Evolutionary conservation across 2,329 filamentous ascomycete genomes (phyloP), one percentile per base, ranked within the genome.

Genomic region (Tolypocladium paradoxum): DNA sequence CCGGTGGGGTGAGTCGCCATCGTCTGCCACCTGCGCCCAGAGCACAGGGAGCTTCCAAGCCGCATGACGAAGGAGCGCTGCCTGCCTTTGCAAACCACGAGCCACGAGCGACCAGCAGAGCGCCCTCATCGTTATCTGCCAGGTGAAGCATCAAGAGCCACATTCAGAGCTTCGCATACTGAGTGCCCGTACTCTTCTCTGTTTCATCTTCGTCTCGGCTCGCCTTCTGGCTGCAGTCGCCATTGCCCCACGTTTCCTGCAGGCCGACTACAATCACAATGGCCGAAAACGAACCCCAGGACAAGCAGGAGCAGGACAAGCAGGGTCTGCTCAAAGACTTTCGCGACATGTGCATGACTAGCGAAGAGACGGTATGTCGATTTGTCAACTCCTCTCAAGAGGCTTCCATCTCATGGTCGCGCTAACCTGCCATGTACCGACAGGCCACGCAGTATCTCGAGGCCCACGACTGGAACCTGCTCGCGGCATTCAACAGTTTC

Each of bases 361-460:
- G 56, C 47, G 57, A 56, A 18, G 65, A 65, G 50, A 54, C 64
- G 60, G 66, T 68, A 53, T 35, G 51, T 43, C 9, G 6, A 11
- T 27, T 12, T 12, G n/a, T 31, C 8, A 3, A 7, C 34, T 48
- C 11, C 20, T 24, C 35, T 20, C 18, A 4, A n/a, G 18, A 31
- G 8, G 9, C 16, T 20, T 18, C 18, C 29, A 11, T 6, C 24
- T n/a, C 18, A 18, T 9, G 8, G 43, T 27, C 20, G 12, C n/a
- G 16, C 27, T 31, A 16, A 14, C 16, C 18, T 35, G 14, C 34
- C 16, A 5, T 29, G 7, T 9, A 5, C 11, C 9, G 27, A 50
- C 57, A 90, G 86, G 87, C 87, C 48, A 75, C 75, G 53, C 76
- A 84, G 56, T 87, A 87, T 59, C 81, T 92, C 8, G 73, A 75